phyloP scores from a whole-genome alignment of 345 rosid species.

The Euphorbia peplus region DNA sequence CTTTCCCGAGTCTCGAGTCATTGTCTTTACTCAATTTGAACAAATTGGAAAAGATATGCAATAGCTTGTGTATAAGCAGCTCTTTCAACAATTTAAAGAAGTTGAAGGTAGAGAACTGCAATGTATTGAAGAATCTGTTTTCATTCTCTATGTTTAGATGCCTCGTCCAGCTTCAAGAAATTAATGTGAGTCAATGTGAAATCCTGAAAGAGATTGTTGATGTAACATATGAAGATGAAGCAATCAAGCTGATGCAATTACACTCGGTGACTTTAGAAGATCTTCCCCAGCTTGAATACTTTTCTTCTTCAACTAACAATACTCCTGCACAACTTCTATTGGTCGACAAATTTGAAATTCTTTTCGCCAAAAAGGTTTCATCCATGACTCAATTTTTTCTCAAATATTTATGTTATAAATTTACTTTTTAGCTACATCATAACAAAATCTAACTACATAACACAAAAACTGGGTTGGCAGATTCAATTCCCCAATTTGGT shows the following conservation, averaged over 20 bases:
- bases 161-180: constrained; percentile 12
- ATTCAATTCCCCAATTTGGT: constrained; percentile 7
- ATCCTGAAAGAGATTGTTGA: constrained; percentile 13
- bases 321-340: neutral
- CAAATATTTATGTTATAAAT: neutral
- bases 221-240: neutral
- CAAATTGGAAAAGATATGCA: constrained; percentile 16
- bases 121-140: constrained; percentile 18
- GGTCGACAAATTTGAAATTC: neutral
- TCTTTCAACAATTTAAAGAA: constrained; percentile 16
- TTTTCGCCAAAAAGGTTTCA: neutral
- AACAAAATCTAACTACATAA: neutral
- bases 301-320: neutral
- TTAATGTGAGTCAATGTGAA: constrained; percentile 4
- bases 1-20: constrained; percentile 12
- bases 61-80: neutral
- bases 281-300: neutral
- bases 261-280: neutral
- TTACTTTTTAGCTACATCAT: neutral
- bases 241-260: neutral
- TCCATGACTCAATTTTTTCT: no score
- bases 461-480: neutral
- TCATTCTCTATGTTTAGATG: constrained; percentile 7
- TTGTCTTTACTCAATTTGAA: constrained; percentile 11
- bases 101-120: constrained; percentile 12